Base-by-base conservation (phyloP, 495 filamentous ascomycete genomes). In the Penicillium longicatenatum region DNA sequence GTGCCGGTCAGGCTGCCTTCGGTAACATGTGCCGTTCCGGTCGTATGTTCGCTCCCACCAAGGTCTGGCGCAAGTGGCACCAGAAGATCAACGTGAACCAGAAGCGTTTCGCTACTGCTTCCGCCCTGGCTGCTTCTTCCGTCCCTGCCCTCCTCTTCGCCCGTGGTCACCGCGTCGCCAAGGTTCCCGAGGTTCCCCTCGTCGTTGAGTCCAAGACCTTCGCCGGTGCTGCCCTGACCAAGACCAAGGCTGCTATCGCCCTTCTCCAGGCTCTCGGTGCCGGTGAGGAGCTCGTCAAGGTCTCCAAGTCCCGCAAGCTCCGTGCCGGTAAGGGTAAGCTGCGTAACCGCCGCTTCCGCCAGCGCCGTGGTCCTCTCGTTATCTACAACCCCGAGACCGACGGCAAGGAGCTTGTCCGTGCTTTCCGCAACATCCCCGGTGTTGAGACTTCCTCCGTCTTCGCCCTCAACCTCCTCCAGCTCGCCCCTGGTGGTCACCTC, bases 51-150 rank as follows among this genome's bases (percentile, higher is more conserved):
- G 94, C 94, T 62, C 94, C 94, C 63, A 98, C 94, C 79, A 98
- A 98, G 88, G 90, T 97, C 82, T 98, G 94, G 94, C 84, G 94
- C 73, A 98, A 97, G 84, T 98, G 95, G 95, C 95, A 98, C 85
- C 90, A 97, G 82, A 98, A 98, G 90, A 84, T 98, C 88, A 97
- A 95, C 85, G 86, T 94, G 73, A 86, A 86, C 75, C 93, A 98
- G 86, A 93, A 90, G 81, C 94, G 94, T 72, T 98, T 96, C 79
- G 94, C 94, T 79, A 96, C 92, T 70, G 89, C 91, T 71, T 98
- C 94, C 64, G 94, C 94, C 71, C 83, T 98, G 66, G 94, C 94
- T 78, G 94, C 94, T 65, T 97, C 95, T 61, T 93, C 94, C 61
- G 90, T 90, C 71, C 87, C 91, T 69, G 87, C 94, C 68, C 92